A percentile compares a stretch with the other conserved stretches of the same genome.
phyloP scores from a whole-genome alignment of 768 basidiomycete genomes.

The Arthromyces matolae region DNA sequence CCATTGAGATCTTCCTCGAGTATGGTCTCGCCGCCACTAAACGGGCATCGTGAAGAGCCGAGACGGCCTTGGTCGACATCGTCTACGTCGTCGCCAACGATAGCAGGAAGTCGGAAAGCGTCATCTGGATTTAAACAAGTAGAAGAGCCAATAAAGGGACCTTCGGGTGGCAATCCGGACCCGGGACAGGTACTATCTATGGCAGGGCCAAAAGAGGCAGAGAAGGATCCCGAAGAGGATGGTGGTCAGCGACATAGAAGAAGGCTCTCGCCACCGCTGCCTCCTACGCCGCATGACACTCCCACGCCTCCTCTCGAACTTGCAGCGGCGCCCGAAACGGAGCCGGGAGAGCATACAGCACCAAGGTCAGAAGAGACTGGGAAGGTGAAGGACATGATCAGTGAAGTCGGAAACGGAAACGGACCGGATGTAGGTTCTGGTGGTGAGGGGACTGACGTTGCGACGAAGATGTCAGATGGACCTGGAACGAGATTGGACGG shows the following conservation, averaged over 20 bases:
- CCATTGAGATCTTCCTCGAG: constrained; percentile 26
- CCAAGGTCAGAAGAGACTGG: background rate
- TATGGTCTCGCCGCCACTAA: constrained; percentile 16
- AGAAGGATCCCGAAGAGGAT: constrained; percentile 3
- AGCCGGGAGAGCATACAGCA: constrained; percentile 2
- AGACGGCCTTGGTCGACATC: background rate
- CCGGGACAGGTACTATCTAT: constrained; percentile 9
- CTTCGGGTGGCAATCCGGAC: constrained; percentile 16
- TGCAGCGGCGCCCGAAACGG: constrained; percentile 1
- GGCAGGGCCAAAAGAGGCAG: constrained; percentile 4
- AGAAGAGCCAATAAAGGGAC: constrained; percentile 10
- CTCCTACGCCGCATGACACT: constrained; percentile 8
- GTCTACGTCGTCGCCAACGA: constrained; percentile 4
- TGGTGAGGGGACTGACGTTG: constrained; percentile 6
- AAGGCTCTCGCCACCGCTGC: constrained; percentile 7
- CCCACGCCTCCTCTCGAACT: constrained; percentile 6
- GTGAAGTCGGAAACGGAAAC: background rate
- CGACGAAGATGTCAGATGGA: constrained; percentile 1
- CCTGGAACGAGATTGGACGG: background rate
- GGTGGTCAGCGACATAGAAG: background rate
- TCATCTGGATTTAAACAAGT: constrained; percentile 21
- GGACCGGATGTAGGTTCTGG: constrained; percentile 1
- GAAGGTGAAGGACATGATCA: background rate
- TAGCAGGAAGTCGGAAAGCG: constrained; percentile 6
- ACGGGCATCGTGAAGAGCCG: background rate